phyloP scores from a whole-genome alignment of 306 rosid species.

The Oemleria cerasiformis region DNA sequence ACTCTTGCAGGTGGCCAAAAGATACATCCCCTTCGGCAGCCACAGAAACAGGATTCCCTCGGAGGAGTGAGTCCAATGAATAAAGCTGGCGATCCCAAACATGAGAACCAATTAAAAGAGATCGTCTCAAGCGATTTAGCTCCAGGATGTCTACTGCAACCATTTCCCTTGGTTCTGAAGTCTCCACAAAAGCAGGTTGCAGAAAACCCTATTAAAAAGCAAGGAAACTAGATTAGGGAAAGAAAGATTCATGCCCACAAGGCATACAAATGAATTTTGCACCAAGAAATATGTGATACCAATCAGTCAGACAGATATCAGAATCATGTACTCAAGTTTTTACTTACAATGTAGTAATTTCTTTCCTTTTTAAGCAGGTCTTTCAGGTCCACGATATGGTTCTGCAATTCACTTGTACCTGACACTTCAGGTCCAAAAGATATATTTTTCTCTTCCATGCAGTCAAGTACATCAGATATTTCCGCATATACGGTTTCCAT shows the following conservation, averaged over 20 bases:
- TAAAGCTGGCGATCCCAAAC: conserved; percentile 83
- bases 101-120: conserved; percentile 76
- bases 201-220: conserved; percentile 49
- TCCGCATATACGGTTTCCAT: conserved; percentile 71
- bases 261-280: background rate
- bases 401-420: conserved; percentile 47
- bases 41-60: conserved; percentile 39
- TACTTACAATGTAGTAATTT: conserved; percentile 72
- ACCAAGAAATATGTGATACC: conserved; percentile 18
- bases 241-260: conserved; percentile 9
- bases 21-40: conserved; percentile 37
- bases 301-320: background rate
- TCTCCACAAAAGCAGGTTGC: conserved; percentile 46
- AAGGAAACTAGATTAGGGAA: conserved; percentile 21
- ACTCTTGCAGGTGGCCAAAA: conserved; percentile 35
- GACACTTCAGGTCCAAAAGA: conserved; percentile 42
- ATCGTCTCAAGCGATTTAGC: conserved; percentile 70
- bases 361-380: conserved; percentile 65
- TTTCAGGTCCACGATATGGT: conserved; percentile 62
- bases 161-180: conserved; percentile 39
- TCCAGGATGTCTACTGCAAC: conserved; percentile 62
- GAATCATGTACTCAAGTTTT: conserved; percentile 3
- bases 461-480: conserved; percentile 65
- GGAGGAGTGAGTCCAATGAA: conserved; percentile 62
- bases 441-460: conserved; percentile 52